Base-by-base conservation (phyloP, 495 filamentous ascomycete species). In the Entonaema liquescens region DNA sequence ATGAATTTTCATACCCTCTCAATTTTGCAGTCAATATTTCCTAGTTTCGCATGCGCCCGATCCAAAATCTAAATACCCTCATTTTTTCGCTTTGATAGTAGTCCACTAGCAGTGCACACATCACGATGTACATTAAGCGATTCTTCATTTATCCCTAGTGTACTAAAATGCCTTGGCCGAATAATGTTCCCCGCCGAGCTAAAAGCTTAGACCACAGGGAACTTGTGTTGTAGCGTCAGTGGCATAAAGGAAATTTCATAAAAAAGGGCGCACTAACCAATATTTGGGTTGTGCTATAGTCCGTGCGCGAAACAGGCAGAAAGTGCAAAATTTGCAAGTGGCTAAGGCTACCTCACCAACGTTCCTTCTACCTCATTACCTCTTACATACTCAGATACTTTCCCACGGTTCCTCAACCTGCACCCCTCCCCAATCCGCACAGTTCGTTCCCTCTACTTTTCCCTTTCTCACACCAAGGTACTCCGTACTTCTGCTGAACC, bases 401-500 rank as follows among this genome's bases (percentile, higher is more conserved):
- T 66, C 58, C 38, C 68, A 33, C 9, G 26, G 68, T 71, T 66
- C 68, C 33, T 52, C 50, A 57, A 57, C 49, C 53, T 67, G 59
- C 58, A 67, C 70, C 70, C 70, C 65, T 52, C 65, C 65, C 70
- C 56, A 33, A 60, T 65, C 70, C 65, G 63, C 70, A 67, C 61
- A 68, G 59, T 72, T 72, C 68, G 70, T 68, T 68, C 70, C 70
- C 65, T 72, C 70, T 72, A 72, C 70, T 44, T 72, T 60, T 63
- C 61, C 60, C 50, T 61, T 72, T 64, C 54, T 61, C 38, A 28
- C n/a, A 40, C 25, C 49, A 52, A 72, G 47, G 70, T 72, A 72
- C 70, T 68, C 50, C 70, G 64, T 68, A 72, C 70, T 57, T 72
- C 29, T 31, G 7, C 54, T 36, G 60, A 65, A 67, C 47, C 47